A percentile compares a stretch with the other conserved stretches of the same genome.
Conservation (phyloP, 352 stramenopile species). For the Globisporangium barbulae region DNA sequence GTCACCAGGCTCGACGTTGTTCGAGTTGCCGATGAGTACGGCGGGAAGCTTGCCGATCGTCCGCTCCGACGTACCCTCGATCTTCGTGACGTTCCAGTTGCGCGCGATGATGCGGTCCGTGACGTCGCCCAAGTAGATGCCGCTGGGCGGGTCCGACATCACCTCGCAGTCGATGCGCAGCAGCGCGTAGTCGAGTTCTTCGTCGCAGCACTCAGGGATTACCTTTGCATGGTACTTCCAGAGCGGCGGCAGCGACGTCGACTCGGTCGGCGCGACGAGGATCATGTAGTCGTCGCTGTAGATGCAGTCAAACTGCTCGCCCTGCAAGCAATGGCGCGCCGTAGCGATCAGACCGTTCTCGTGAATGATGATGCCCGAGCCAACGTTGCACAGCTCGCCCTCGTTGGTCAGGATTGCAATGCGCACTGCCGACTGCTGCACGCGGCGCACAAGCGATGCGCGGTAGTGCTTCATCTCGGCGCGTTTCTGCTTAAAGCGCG, state of each 20-base stretch:
- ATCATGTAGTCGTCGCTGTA: slow-evolving; percentile 89
- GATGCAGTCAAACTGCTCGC: slow-evolving; percentile 86
- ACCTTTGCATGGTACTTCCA: slow-evolving; percentile 85
- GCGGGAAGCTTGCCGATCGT: slow-evolving; percentile 75
- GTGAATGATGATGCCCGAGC: slow-evolving; percentile 85
- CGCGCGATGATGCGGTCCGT: slow-evolving; percentile 83
- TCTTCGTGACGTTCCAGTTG: slow-evolving; percentile 80
- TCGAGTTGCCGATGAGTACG: slow-evolving; percentile 83
- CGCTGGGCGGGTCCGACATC: slow-evolving; percentile 80
- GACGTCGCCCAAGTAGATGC: slow-evolving; percentile 87
- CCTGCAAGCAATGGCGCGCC: slow-evolving; percentile 73
- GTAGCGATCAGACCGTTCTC: slow-evolving; percentile 77
- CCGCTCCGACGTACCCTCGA: slow-evolving; percentile 63
- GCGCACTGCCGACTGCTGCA: slow-evolving; percentile 83
- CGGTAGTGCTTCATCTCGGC: slow-evolving; percentile 87
- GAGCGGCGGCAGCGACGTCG: slow-evolving; percentile 66
- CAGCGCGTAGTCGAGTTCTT: slow-evolving; percentile 81
- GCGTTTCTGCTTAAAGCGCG: slow-evolving; percentile 73
- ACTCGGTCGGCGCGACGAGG: slow-evolving; percentile 78
- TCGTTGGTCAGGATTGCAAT: slow-evolving; percentile 85
- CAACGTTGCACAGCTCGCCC: slow-evolving; percentile 82
- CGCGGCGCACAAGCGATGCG: slow-evolving; percentile 75
- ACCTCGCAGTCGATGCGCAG: slow-evolving; percentile 83
- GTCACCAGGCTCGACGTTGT: slow-evolving; percentile 85
- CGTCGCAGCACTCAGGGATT: slow-evolving; percentile 81